Conservation (phyloP, 306 rosid genomes). For the Gastrolobium bilobum region DNA sequence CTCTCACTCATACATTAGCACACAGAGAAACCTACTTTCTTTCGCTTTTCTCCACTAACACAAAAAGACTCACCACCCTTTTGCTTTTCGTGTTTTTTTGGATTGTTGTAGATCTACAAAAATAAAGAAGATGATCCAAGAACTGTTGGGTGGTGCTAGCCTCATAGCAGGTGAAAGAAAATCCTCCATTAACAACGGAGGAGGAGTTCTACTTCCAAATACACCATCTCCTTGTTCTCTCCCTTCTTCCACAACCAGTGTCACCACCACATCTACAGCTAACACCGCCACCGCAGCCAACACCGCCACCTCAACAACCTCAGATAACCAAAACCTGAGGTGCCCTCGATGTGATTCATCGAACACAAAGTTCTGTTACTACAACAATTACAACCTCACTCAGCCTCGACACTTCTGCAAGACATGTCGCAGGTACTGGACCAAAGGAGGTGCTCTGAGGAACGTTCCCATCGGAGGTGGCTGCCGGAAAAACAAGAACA, state of each 20-base stretch:
- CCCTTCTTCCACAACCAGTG: constrained; percentile 48
- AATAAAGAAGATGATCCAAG: constrained; percentile 85
- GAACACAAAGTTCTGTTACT: constrained; percentile 88
- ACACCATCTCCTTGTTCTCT: constrained; percentile 54
- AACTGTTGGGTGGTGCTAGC: constrained; percentile 78
- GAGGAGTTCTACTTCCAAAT: constrained; percentile 48
- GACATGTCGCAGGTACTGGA: constrained; percentile 96
- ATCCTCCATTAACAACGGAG: constrained; percentile 63
- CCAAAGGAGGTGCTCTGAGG: constrained; percentile 48
- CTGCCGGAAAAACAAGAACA: constrained; percentile 66
- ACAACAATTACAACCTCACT: constrained; percentile 75
- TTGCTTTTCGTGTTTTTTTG: constrained; percentile 74
- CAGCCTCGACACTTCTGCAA: constrained; percentile 99
- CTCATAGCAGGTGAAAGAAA: constrained; percentile 67
- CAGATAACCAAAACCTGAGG: constrained; percentile 72
- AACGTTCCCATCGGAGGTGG: constrained; percentile 52
- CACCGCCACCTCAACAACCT: constrained; percentile 46
- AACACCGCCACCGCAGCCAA: constrained; percentile 40
- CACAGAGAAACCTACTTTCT: constrained; percentile 62
- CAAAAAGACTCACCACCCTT: constrained; percentile 69
- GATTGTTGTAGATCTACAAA: constrained; percentile 81
- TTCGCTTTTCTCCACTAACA: constrained; percentile 76
- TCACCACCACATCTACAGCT: constrained; percentile 23
- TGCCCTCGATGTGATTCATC: constrained; percentile 63
- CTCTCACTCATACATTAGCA: constrained; percentile 40